Base-by-base conservation (phyloP, 1,284 basidiomycete species). In the Cutaneotrichosporon cutaneum region DNA sequence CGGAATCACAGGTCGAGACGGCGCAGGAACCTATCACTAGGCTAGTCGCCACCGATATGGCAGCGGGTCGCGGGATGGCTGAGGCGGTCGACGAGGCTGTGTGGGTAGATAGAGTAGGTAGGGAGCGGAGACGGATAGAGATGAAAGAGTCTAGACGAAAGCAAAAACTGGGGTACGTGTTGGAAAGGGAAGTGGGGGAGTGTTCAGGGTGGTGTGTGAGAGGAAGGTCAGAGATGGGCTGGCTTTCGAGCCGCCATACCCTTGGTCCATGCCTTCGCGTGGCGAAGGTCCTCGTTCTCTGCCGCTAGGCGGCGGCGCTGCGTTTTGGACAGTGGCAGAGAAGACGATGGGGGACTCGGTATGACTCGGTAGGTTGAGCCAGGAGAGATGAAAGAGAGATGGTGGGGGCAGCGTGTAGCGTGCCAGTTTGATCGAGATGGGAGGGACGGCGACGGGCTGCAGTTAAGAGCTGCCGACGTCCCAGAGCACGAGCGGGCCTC, bases 1-100 rank as follows among this genome's bases (percentile, higher is more conserved):
- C 61, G 52, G 52, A 59, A 30, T 21, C 59, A 62, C 65, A 64
- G 62, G 47, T 53, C 59, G 47, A 47, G 64, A 65, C 63, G 69
- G 67, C 71, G 66, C 71, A 75, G 69, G 77, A 80, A 78, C 78
- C 78, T 79, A 80, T 80, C 78, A 70, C 78, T 78, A 77, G 78
- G 78, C 77, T 68, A 62, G 56, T 58, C 62, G 51, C 39, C n/a
- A 36, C 50, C 35, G 36, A 36, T 10, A 35, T 32, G 11, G 36
- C 33, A 48, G 21, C 50, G 54, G 42, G 27, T 72, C 66, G 74
- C 78, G 78, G 78, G 78, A 80, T 80, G 78, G 77, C 77, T 80
- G 78, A 80, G 78, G 78, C 78, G 78, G 78, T 75, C 73, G 60
- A 48, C 58, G 47, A 47, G 44, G 51, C 45, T 61, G 54, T 50